Conservation (phyloP, 495 filamentous ascomycete species). For the Talaromyces nanjingensis region DNA sequence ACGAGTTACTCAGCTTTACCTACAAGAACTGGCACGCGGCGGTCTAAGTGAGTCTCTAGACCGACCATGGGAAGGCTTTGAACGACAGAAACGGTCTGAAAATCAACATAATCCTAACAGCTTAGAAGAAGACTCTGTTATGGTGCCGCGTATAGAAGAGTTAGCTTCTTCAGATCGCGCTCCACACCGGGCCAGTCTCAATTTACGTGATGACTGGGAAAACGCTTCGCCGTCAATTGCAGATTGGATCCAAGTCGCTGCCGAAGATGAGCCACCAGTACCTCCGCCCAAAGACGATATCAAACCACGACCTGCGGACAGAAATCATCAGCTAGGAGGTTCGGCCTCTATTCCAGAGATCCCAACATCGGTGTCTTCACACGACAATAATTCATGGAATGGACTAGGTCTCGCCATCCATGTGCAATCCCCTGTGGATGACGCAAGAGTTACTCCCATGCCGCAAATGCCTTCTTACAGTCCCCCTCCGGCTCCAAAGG, state of each 20-base stretch:
- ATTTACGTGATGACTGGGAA: constrained; percentile 44
- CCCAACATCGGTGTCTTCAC: constrained; percentile 10
- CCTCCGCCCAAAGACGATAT: constrained; percentile 12
- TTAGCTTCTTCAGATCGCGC: constrained; percentile 15
- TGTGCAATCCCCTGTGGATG: constrained; percentile 22
- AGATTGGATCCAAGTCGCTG: constrained; percentile 47
- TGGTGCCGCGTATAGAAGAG: constrained; percentile 24
- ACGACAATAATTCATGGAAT: constrained; percentile 8
- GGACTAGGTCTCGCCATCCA: constrained; percentile 34
- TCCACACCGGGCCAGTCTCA: constrained; percentile 35
- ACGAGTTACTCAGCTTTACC: constrained; percentile 45
- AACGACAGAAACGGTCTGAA: background rate
- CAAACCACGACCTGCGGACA: constrained; percentile 14
- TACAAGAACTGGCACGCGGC: constrained; percentile 42
- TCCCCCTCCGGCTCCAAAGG: constrained; percentile 25
- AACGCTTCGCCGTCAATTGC: constrained; percentile 50
- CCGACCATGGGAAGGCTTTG: background rate
- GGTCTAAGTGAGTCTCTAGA: constrained; percentile 17
- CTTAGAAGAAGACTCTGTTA: constrained; percentile 31
- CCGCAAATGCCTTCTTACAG: constrained; percentile 31
- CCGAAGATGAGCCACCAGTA: constrained; percentile 27
- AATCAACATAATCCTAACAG: constrained; percentile 13
- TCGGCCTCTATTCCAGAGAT: constrained; percentile 15
- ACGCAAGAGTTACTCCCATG: constrained; percentile 22
- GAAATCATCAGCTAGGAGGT: background rate